Conservation (phyloP, 768 basidiomycete genomes). For the Phaeolepiota aurea region DNA sequence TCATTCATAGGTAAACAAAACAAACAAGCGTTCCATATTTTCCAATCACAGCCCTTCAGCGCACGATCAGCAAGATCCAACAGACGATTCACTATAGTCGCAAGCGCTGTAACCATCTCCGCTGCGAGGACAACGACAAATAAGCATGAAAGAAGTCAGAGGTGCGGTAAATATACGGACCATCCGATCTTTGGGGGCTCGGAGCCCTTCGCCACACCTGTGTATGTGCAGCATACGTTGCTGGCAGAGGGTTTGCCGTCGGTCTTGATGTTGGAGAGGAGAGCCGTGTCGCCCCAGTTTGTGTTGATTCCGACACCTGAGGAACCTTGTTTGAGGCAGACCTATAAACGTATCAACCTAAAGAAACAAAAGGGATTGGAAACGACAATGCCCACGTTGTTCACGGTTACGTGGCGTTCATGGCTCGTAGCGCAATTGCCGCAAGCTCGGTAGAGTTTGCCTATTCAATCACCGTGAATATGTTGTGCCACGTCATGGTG, state of each 20-base stretch:
- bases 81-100: conserved; percentile 12
- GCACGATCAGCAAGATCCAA: conserved; percentile 16
- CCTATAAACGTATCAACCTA: conserved; percentile 3
- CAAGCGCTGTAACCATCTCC: conserved; percentile 16
- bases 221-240: conserved; percentile 19
- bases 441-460: conserved; percentile 19
- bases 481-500: neutral
- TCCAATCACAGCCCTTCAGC: no score
- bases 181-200: conserved; percentile 20
- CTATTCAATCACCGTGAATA: conserved; percentile 4
- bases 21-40: no score
- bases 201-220: conserved; percentile 13
- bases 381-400: conserved; percentile 11
- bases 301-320: conserved; percentile 18
- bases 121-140: conserved; percentile 6
- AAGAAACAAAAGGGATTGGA: neutral
- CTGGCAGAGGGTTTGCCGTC: conserved; percentile 15
- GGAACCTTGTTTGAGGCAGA: conserved; percentile 14
- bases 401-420: conserved; percentile 16
- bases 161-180: conserved; percentile 10
- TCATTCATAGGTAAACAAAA: no score
- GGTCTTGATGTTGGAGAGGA: conserved; percentile 14
- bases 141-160: no score
- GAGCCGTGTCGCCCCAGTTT: conserved; percentile 20
- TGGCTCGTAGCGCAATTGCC: conserved; percentile 16